These are phyloP conservation scores for Fusarium pseudoanthophilum DNA, from an alignment of 2,329 filamentous ascomycete species.

Conservation along the genomic window DNA sequence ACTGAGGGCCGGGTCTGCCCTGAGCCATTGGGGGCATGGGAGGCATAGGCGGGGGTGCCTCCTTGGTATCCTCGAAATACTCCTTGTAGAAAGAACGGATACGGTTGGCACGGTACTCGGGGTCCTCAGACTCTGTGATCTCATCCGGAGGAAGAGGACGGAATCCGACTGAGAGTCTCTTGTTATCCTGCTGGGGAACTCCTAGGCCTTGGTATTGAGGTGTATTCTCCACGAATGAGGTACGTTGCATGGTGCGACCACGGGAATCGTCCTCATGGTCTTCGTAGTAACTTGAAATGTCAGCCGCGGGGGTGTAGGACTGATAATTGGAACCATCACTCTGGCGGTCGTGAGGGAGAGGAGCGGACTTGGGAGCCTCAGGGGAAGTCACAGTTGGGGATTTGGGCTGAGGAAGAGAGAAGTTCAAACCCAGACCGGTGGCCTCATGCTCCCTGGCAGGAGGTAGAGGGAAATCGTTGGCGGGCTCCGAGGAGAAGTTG, in stretches of 20 bases:
- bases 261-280: constrained; percentile 48
- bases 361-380: constrained; percentile 35
- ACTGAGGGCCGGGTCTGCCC: constrained; percentile 52
- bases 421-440: constrained; percentile 50
- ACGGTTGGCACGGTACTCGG: constrained; percentile 92
- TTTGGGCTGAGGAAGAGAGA: constrained; percentile 49
- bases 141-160: constrained; percentile 90
- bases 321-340: constrained; percentile 37
- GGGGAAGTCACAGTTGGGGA: constrained; percentile 37
- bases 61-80: constrained; percentile 90
- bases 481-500: constrained; percentile 31
- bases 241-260: constrained; percentile 51
- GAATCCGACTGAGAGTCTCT: constrained; percentile 75
- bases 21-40: constrained; percentile 47
- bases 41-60: constrained; percentile 55
- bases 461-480: constrained; percentile 41
- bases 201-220: constrained; percentile 55
- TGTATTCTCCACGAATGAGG: constrained; percentile 41
- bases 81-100: constrained; percentile 99
- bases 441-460: constrained; percentile 43
- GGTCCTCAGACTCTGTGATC: constrained; percentile 82
- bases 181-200: constrained; percentile 65
- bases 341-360: constrained; percentile 34
- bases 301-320: constrained; percentile 43
- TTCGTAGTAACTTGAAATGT: constrained; percentile 50